Evolutionary conservation across 345 rosid genomes (phyloP), one percentile per base, ranked within the genome.

Genomic region (Melastoma malabathricum): DNA sequence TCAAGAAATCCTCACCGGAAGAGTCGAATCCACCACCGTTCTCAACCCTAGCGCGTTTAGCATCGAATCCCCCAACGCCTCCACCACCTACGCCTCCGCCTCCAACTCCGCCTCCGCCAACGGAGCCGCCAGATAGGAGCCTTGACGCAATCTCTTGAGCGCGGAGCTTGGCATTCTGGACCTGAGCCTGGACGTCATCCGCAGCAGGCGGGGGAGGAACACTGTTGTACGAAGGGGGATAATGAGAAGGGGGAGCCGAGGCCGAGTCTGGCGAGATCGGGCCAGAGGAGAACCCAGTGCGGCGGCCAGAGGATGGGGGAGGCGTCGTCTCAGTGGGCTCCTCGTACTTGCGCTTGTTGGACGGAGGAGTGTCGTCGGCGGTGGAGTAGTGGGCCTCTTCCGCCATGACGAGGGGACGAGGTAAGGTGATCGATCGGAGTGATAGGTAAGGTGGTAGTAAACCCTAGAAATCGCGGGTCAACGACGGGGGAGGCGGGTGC

Each of bases 71-170:
- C 18, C 74, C 71, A 44, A 56, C 52, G 3, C 50, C 62, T 1
- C 69, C 68, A 29, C 72, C 68, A 2, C 34, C 19, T 2, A 69
- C 67, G 5, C 34, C 19, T 2, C 71, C 67, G 41, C 75, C 57
- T 41, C 64, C 74, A n/a, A 68, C 59, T 45, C 46, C 17, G 25
- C 64, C 68, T 41, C 65, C 62, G 12, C 62, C 55, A 10, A 25
- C 55, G 17, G 59, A 51, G 46, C 56, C 56, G 41, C 49, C 39
- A 50, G 63, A 72, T 51, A 73, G 45, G 13, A 93, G 78, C 31
- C 99, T 90, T 51, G 99, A 86, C 4, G 97, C 99, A 68, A 93
- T 81, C 69, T 81, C 86, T 67, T 93, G 90, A 12, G 92, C 99
- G 13, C 74, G 78, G 64, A 79, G 95, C 71, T 88, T 93, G 45